These are phyloP conservation scores for Pichia paraexigua DNA, from an alignment of 805 yeast genomes.

Conservation along the genomic window DNA sequence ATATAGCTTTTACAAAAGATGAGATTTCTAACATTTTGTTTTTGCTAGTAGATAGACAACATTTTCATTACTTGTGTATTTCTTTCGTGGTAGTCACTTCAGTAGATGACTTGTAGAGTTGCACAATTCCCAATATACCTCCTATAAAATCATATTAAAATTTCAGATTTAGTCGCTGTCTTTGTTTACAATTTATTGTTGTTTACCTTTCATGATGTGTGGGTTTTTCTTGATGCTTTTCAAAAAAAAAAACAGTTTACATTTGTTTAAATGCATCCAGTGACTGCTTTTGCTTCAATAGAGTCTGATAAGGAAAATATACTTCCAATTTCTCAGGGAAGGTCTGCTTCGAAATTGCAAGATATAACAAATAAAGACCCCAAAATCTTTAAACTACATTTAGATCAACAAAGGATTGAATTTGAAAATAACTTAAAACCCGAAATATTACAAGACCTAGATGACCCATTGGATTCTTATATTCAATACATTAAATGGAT, in stretches of 20 bases:
- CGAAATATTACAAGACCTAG: conserved; percentile 45
- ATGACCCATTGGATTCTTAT: conserved; percentile 77
- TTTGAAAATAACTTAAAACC: conserved; percentile 44
- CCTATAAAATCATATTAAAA: not conserved
- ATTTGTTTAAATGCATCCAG: not conserved
- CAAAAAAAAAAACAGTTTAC: not conserved
- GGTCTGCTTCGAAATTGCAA: conserved; percentile 54
- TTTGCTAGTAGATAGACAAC: too few species aligned
- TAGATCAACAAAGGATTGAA: conserved; percentile 30
- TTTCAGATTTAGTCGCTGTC: not conserved
- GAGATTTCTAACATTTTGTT: too few species aligned
- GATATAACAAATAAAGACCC: conserved; percentile 30
- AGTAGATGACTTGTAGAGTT: too few species aligned
- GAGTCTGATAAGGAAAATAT: conserved; percentile 74
- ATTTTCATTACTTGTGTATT: too few species aligned
- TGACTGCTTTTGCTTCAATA: conserved; percentile 27
- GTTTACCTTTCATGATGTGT: not conserved
- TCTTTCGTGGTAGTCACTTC: too few species aligned
- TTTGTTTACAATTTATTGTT: not conserved
- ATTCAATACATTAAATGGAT: conserved; percentile 75
- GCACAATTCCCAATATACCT: too few species aligned
- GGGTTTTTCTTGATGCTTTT: not conserved
- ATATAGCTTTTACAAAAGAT: too few species aligned
- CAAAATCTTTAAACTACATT: conserved; percentile 9
- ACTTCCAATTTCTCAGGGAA: conserved; percentile 55